A percentile compares a stretch with the other conserved stretches of the same genome.
Evolutionary conservation across 139 green algal genomes (phyloP).

Genomic region (Diplosphaera chodatii): DNA sequence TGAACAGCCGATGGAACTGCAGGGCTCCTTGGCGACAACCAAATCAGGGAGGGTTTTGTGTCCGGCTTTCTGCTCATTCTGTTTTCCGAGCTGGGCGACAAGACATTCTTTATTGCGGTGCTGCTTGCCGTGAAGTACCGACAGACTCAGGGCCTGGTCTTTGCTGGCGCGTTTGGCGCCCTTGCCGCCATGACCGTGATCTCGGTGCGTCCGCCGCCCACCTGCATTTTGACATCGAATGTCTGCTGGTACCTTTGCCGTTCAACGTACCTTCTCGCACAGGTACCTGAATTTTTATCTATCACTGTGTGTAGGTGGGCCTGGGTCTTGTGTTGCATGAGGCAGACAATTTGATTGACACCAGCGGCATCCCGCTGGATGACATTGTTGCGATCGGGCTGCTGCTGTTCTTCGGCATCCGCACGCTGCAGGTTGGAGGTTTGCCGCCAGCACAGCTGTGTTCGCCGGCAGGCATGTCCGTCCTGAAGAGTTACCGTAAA

Average conservation of each 20-base stretch:
- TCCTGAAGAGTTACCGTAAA: no score
- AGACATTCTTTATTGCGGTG: slow-evolving; percentile 98
- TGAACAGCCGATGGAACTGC: not conserved
- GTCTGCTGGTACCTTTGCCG: no score
- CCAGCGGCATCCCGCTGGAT: slow-evolving; percentile 66
- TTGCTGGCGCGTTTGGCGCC: slow-evolving; percentile 90
- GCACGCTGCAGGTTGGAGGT: slow-evolving; percentile 64
- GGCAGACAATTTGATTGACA: slow-evolving; percentile 69
- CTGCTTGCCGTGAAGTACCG: slow-evolving; percentile 66
- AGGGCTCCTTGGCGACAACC: slow-evolving; percentile 62
- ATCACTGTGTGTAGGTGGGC: slow-evolving; percentile 25
- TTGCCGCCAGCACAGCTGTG: no score
- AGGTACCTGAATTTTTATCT: no score
- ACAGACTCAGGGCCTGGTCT: slow-evolving; percentile 63
- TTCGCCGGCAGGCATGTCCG: no score
- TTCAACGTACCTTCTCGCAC: no score
- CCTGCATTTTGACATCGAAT: no score
- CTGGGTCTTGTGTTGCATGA: slow-evolving; percentile 64
- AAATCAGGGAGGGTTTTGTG: slow-evolving; percentile 69
- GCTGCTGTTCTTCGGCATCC: slow-evolving; percentile 84
- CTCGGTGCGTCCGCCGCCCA: slow-evolving; percentile 67
- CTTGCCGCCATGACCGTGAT: slow-evolving; percentile 97
- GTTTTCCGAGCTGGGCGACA: slow-evolving; percentile 96
- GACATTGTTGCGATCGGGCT: slow-evolving; percentile 78
- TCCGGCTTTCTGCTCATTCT: slow-evolving; percentile 92